Percentiles rank a stretch among this genome's conserved stretches.
Conservation (phyloP, 257 asterid species). For the Thymus quinquecostatus region DNA sequence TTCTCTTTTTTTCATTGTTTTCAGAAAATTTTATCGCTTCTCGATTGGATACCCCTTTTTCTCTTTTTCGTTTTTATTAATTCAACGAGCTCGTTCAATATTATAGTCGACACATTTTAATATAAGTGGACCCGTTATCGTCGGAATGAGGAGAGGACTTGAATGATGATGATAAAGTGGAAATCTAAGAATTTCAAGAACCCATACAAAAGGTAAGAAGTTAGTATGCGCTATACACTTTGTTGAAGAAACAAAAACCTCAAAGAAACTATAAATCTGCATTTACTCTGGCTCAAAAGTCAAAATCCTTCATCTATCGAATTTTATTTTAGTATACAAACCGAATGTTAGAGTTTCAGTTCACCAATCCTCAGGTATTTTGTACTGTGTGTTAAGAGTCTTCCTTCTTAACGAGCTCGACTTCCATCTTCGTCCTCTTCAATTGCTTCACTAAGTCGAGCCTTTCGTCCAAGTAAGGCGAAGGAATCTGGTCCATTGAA, state of each 20-base stretch:
- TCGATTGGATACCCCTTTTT: conserved; percentile 21
- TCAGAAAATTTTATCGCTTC: conserved; percentile 14
- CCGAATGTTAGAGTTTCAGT: conserved; percentile 1
- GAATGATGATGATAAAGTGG: too few relatives aligned
- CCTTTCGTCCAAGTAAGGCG: conserved; percentile 73
- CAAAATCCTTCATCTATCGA: background rate
- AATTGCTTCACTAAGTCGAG: conserved; percentile 66
- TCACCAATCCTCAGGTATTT: background rate
- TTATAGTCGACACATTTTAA: too few relatives aligned
- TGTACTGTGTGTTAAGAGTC: conserved; percentile 22
- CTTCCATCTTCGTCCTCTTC: conserved; percentile 66
- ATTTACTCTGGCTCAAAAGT: background rate
- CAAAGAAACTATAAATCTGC: background rate
- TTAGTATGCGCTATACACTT: background rate
- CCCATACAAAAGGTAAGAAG: background rate
- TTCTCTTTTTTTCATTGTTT: background rate
- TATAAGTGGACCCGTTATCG: too few relatives aligned
- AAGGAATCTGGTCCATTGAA: conserved; percentile 63
- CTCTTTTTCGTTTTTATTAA: background rate
- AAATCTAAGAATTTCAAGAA: background rate
- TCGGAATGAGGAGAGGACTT: too few relatives aligned
- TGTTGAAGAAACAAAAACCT: background rate
- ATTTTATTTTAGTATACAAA: background rate
- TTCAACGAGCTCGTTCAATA: too few relatives aligned
- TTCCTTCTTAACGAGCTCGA: conserved; percentile 35